These are phyloP conservation scores for Haplographium delicatum DNA, from an alignment of 495 filamentous ascomycete species.

Conservation along the genomic window DNA sequence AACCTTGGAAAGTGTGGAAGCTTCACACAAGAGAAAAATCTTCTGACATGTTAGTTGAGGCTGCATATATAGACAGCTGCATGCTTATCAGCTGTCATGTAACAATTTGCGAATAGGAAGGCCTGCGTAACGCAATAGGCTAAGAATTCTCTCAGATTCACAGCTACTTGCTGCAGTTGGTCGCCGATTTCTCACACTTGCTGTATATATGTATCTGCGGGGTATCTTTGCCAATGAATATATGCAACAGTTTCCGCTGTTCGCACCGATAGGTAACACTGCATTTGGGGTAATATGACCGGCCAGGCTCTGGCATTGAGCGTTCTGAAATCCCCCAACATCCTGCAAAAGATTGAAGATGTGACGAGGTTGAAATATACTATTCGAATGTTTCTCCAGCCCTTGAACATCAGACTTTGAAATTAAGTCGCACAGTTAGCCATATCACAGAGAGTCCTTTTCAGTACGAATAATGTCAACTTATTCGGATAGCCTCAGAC, in stretches of 20 bases:
- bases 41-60: background rate
- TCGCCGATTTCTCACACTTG: background rate
- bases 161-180: background rate
- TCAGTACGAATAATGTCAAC: too few species aligned
- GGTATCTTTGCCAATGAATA: background rate
- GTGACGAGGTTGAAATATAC: too few species aligned
- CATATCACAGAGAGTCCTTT: too few species aligned
- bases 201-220: constrained; percentile 1
- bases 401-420: too few species aligned
- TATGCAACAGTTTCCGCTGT: background rate
- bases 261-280: background rate
- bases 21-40: too few species aligned
- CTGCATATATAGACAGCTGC: background rate
- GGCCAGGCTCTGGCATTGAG: background rate
- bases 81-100: background rate
- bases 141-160: background rate
- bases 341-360: too few species aligned
- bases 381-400: too few species aligned
- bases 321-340: background rate
- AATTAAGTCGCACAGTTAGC: too few species aligned
- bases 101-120: background rate
- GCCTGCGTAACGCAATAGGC: background rate
- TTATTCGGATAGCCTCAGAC: background rate
- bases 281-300: background rate
- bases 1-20: too few species aligned